Base-by-base conservation (phyloP, 75 land plant species). In the Gnetum montanum region DNA sequence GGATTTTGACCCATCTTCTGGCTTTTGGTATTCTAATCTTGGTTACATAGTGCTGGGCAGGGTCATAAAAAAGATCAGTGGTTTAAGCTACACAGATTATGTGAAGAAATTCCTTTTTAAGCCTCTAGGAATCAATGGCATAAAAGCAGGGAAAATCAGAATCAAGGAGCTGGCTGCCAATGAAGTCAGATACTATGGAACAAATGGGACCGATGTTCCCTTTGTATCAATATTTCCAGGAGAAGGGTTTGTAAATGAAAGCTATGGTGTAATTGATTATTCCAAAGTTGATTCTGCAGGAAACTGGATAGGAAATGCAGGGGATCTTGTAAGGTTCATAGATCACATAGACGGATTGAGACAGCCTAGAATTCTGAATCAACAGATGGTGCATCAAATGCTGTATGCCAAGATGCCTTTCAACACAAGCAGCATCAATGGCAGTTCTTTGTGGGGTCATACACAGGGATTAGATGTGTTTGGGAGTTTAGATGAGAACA, bases 401-500 rank as follows among this genome's bases (percentile, higher is more conserved):
- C 23, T 31, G 1, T 30, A 50, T 31, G 23, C 54, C 4, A 8
- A 0, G 1, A 50, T 50, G 54, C 23, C 54, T 1, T 4, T 3
- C n/a, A 50, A 50, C 1, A n/a, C 34, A 3, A 12, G 31, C 10
- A 38, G 43, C 13, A 0, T 18, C 5, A 6, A 15, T 5, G 36
- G 54, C 13, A 18, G 33, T 31, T 1, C 6, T 4, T 1, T 52
- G 35, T 52, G 8, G 18, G 54, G 33, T 2, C 53, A 50, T 15
- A 4, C 53, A 20, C 29, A n/a, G 34, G 22, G 53, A 30, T 28
- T 50, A 34, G 4, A 15, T 50, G 53, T 50, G 53, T 50, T 50
- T 31, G 34, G 29, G 6, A 50, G 34, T 27, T 31, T 50, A 2
- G 53, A 50, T 5, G 18, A 28, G 18, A n/a, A 16, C 10, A 18